Conservation (phyloP, 176 grass and related monocot species). For the Calamus simplicifolius region DNA sequence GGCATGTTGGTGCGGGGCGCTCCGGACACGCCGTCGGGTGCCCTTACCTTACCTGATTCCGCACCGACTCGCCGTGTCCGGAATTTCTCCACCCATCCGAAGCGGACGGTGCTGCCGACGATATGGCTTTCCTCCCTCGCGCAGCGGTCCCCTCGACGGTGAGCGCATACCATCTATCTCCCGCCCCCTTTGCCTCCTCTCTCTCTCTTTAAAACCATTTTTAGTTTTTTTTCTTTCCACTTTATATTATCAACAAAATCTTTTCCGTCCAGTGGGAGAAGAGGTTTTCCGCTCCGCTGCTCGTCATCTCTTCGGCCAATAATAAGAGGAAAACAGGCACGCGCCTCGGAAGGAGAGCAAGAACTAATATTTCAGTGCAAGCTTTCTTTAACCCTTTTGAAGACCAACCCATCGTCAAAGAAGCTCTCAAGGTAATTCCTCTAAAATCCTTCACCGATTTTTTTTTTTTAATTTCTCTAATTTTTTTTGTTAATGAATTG, state of each 20-base stretch:
- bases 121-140: constrained; percentile 29
- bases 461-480: background rate
- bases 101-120: background rate
- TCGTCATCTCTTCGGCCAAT: background rate
- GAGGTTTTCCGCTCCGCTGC: background rate
- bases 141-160: constrained; percentile 5
- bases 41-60: no score
- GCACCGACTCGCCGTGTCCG: no score
- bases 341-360: background rate
- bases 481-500: background rate
- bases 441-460: background rate
- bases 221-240: background rate
- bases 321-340: constrained; percentile 4
- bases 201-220: background rate
- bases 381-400: constrained; percentile 70
- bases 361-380: constrained; percentile 5
- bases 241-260: background rate
- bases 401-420: constrained; percentile 63
- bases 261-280: constrained; percentile 18
- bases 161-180: background rate
- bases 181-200: background rate
- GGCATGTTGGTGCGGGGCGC: no score
- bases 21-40: no score
- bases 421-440: constrained; percentile 63
- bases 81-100: no score